These are phyloP conservation scores for Chlorella sp. DNA, from an alignment of 139 green algal genomes.

Conservation along the genomic window DNA sequence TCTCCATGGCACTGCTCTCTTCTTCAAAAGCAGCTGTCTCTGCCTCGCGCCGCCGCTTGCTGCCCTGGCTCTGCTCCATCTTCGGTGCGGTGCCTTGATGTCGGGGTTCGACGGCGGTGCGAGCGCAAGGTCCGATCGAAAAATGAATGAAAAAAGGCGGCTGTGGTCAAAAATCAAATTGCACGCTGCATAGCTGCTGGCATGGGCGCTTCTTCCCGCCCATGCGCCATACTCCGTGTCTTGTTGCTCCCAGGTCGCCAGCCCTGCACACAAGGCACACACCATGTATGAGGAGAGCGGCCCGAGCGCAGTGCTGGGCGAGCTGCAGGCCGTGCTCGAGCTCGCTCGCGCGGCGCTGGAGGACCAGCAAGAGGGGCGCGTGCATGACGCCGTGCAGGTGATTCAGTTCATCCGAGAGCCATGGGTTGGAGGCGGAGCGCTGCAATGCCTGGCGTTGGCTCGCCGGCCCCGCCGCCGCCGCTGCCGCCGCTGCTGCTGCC, in stretches of 20 bases:
- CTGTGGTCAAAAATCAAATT: background rate
- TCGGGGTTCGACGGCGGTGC: too few relatives aligned
- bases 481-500: background rate
- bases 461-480: background rate
- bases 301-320: background rate
- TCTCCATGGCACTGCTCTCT: background rate
- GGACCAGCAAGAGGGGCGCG: constrained; percentile 7
- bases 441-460: background rate
- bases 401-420: background rate
- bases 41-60: background rate
- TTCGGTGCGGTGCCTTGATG: too few relatives aligned
- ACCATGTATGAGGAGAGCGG: background rate
- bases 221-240: background rate
- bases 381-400: constrained; percentile 19
- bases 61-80: background rate
- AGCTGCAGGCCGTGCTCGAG: constrained; percentile 14
- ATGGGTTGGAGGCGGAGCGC: background rate
- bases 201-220: background rate
- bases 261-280: background rate
- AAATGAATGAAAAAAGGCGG: background rate
- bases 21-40: background rate
- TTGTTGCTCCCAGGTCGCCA: background rate
- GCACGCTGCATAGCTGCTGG: too few relatives aligned
- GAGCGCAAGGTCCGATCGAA: background rate
- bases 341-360: background rate